These are phyloP conservation scores for Rubus idaeus DNA, from an alignment of 306 rosid genomes.

Conservation along the genomic window DNA sequence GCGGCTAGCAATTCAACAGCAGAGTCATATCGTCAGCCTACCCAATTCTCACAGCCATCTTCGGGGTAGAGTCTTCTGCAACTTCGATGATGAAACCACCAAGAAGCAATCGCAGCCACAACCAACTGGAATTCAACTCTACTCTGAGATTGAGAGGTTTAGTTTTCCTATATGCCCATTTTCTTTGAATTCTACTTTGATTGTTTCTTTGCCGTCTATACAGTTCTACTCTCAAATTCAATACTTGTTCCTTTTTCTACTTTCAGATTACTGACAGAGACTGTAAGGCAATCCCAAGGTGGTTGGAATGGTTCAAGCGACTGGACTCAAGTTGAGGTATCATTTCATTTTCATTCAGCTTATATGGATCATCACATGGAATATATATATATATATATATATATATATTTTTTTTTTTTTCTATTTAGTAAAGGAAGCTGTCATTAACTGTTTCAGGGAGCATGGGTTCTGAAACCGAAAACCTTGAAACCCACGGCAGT, in stretches of 20 bases:
- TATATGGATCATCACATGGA: background rate
- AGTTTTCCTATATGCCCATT: background rate
- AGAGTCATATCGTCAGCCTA: conserved; percentile 6
- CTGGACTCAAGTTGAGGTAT: conserved; percentile 93
- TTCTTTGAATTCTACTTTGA: background rate
- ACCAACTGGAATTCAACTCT: conserved; percentile 66
- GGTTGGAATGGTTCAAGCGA: conserved; percentile 63
- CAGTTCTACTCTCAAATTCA: background rate
- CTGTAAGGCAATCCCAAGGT: conserved; percentile 75
- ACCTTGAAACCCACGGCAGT: conserved; percentile 62
- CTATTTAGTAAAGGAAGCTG: background rate
- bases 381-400: too few relatives aligned
- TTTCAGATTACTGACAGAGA: conserved; percentile 73
- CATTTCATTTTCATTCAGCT: background rate
- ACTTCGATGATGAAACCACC: conserved; percentile 25
- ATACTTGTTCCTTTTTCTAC: background rate
- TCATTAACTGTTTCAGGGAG: conserved; percentile 56
- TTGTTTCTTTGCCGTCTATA: background rate
- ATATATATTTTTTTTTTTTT: background rate
- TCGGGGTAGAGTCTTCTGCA: conserved; percentile 37
- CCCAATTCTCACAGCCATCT: conserved; percentile 9
- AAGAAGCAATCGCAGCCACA: conserved; percentile 24
- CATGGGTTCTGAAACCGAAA: conserved; percentile 92
- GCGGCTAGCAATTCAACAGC: conserved; percentile 22
- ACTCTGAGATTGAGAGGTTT: conserved; percentile 82